A percentile compares a stretch with the other conserved stretches of the same genome.
Evolutionary conservation across 805 yeast species (phyloP).

Genomic region (Ogataea degrootiae): DNA sequence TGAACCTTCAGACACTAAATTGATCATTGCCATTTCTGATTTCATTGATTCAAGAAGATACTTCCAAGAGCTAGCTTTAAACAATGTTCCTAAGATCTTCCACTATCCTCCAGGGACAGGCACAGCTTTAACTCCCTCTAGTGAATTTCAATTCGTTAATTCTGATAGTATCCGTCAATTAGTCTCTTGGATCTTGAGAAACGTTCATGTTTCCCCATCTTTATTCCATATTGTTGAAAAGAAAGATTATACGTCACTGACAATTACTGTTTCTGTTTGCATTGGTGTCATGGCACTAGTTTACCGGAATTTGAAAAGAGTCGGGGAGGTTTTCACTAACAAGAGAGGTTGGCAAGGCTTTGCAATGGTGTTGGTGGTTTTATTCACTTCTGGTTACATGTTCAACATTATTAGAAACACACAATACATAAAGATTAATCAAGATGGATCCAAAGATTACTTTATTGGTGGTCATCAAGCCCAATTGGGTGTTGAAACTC

Average conservation of each 20-base stretch:
- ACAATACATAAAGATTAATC: constrained; percentile 50
- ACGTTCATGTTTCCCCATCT: constrained; percentile 16
- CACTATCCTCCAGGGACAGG: constrained; percentile 24
- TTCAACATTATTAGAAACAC: constrained; percentile 78
- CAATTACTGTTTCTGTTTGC: constrained; percentile 32
- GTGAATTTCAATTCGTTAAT: constrained; percentile 42
- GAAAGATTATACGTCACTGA: constrained; percentile 35
- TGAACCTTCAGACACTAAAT: constrained; percentile 34
- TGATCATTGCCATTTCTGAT: constrained; percentile 75
- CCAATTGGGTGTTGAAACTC: constrained; percentile 88
- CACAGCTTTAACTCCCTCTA: constrained; percentile 21
- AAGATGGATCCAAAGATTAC: constrained; percentile 35
- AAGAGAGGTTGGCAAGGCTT: constrained; percentile 69
- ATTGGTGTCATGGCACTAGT: constrained; percentile 29
- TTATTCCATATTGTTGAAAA: constrained; percentile 36
- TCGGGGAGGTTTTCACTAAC: constrained; percentile 39
- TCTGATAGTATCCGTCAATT: constrained; percentile 35
- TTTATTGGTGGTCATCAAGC: constrained; percentile 57
- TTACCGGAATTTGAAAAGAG: constrained; percentile 28
- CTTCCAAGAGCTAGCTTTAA: constrained; percentile 50
- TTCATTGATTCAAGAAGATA: constrained; percentile 50
- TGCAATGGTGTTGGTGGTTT: constrained; percentile 56
- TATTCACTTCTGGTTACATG: constrained; percentile 90
- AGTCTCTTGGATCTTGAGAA: constrained; percentile 30
- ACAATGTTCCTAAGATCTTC: constrained; percentile 75